Evolutionary conservation across 164 flowering plant genomes (phyloP), one percentile per base, ranked within the genome.

Genomic region (Berberis thunbergii): DNA sequence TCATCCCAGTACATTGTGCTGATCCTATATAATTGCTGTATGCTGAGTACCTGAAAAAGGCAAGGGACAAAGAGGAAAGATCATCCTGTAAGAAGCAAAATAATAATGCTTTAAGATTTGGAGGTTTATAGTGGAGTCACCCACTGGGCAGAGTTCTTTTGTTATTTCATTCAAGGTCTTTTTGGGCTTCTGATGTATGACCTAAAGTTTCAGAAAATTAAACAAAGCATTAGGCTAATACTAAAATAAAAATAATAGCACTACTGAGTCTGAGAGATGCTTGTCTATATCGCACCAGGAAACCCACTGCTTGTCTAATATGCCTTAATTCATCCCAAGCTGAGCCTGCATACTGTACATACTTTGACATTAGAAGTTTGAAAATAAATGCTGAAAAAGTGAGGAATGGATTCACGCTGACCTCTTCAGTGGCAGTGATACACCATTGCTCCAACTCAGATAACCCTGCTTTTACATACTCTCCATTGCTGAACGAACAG

Each of bases 1-100:
- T 94, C 98, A 77, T 94, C 98, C 95, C 98, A 94, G 72, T 89
- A 94, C 99, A 94, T 94, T 26, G 99, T 94, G 68, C 99, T 91
- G 72, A 94, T 89, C 69, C 99, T 82, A 75, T 94, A 94, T 58
- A 91, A 54, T 71, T 94, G 99, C 10, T 89, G 97, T 62, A 94
- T 86, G 85, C 97, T 94, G 43, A 94, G 93, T 42, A 85, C 88
- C 99, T 91, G 88, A 61, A 67, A 73, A 43, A 26, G 26, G 26
- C 26, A 26, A 0, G 26, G 26, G 26, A 26, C 0, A 26, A 26
- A 26, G 26, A 26, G 26, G 26, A 26, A 26, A 26, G 26, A 0
- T 26, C 26, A 26, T 26, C 26, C 26, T 26, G 26, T 0, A 26
- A 26, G 26, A 26, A 26, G 26, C 26, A 26, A 26, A 26, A 26